A percentile compares a stretch with the other conserved stretches of the same genome.
Conservation (phyloP, 306 rosid species). For the Bauhinia variegata region DNA sequence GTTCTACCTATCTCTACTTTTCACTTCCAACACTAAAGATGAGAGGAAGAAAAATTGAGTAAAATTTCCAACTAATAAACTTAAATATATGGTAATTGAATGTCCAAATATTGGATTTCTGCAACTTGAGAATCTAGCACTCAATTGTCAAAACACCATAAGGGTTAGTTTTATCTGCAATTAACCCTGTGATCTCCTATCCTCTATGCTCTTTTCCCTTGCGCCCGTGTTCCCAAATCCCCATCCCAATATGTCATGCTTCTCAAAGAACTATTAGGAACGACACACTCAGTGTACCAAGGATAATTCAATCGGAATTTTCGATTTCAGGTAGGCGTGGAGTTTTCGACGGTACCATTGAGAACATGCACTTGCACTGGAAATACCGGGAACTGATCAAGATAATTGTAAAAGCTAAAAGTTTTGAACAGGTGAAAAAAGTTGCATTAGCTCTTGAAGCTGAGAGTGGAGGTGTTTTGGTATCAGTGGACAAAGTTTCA, state of each 20-base stretch:
- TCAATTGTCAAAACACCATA: slow-evolving; percentile 8
- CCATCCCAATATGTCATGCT: neutral
- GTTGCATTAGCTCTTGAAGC: slow-evolving; percentile 94
- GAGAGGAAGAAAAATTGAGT: slow-evolving; percentile 16
- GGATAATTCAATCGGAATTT: slow-evolving; percentile 12
- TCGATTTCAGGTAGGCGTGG: slow-evolving; percentile 85
- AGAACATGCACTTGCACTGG: slow-evolving; percentile 99
- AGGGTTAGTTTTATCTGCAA: neutral
- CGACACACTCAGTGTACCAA: neutral
- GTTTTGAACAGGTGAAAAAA: slow-evolving; percentile 80
- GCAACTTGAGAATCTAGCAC: slow-evolving; percentile 23
- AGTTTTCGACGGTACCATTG: slow-evolving; percentile 94
- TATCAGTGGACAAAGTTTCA: slow-evolving; percentile 89
- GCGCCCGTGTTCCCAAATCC: neutral
- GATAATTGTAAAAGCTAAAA: slow-evolving; percentile 75
- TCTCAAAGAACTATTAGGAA: neutral
- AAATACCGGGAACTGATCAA: slow-evolving; percentile 90
- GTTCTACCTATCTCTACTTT: slow-evolving; percentile 19
- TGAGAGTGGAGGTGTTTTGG: slow-evolving; percentile 91
- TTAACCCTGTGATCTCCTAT: slow-evolving; percentile 3
- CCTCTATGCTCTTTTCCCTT: neutral
- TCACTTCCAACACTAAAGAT: slow-evolving; percentile 27
- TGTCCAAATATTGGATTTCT: slow-evolving; percentile 21
- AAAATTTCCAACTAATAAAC: slow-evolving; percentile 3
- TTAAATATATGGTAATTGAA: slow-evolving; percentile 5